These are phyloP conservation scores for Arachnomyces sp. DNA, from an alignment of 2,329 filamentous ascomycete species.

Conservation along the genomic window DNA sequence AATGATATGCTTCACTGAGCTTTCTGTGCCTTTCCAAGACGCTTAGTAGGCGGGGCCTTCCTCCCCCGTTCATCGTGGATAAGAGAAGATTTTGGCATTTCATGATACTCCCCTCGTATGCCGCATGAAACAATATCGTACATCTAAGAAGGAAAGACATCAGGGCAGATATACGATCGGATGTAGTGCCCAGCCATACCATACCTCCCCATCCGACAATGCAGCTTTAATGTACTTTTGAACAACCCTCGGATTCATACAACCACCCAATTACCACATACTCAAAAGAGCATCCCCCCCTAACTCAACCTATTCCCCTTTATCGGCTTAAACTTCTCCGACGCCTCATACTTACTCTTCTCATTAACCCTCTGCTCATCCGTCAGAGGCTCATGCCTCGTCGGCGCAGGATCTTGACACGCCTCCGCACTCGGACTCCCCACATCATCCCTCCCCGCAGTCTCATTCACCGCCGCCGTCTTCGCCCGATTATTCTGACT, in stretches of 20 bases:
- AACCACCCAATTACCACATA: background rate
- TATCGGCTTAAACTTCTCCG: slow-evolving; percentile 62
- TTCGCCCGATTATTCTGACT: slow-evolving; percentile 21
- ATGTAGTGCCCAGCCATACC: too few species aligned
- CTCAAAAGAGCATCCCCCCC: background rate
- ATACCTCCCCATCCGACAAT: too few species aligned
- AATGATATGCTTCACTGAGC: too few species aligned
- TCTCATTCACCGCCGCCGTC: slow-evolving; percentile 13
- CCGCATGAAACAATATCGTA: too few species aligned
- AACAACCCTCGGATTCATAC: background rate
- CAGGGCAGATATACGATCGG: too few species aligned
- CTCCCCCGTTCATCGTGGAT: too few species aligned
- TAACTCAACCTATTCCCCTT: slow-evolving; percentile 81
- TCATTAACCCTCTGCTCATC: slow-evolving; percentile 59
- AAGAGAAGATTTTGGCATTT: too few species aligned
- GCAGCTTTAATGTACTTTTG: too few species aligned
- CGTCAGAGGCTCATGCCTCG: slow-evolving; percentile 66
- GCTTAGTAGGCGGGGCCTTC: too few species aligned
- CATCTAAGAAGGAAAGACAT: too few species aligned
- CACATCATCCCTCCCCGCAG: slow-evolving; percentile 42
- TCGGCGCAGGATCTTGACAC: slow-evolving; percentile 73
- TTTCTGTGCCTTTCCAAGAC: too few species aligned
- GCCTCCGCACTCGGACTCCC: slow-evolving; percentile 65
- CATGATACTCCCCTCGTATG: too few species aligned
- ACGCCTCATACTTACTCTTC: slow-evolving; percentile 86